phyloP scores from a whole-genome alignment of 202 grass and related monocot species.

The Saccharum hybrid region DNA sequence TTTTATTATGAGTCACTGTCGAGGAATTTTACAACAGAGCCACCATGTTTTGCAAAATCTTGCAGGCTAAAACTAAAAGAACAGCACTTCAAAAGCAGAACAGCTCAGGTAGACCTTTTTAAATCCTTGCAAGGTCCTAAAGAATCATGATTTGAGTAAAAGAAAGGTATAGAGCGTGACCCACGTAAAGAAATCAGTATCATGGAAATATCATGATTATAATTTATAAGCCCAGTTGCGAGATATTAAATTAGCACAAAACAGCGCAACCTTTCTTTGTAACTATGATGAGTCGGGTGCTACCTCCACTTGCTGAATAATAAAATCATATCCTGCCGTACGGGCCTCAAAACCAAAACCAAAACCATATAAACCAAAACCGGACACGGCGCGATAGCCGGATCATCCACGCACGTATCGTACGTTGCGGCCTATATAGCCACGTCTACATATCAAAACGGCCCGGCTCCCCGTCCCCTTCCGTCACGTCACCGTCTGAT shows the following conservation, averaged over 20 bases:
- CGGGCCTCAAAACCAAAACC: not conserved
- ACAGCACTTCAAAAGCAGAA: not conserved
- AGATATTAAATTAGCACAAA: not conserved
- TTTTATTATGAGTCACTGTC: not conserved
- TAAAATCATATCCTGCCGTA: not conserved
- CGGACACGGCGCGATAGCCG: constrained; percentile 14
- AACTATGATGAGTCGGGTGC: too few relatives aligned
- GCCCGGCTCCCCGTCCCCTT: not conserved
- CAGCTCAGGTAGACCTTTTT: not conserved
- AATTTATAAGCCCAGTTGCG: not conserved
- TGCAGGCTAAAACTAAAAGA: not conserved
- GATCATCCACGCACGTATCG: constrained; percentile 10
- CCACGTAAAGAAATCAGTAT: not conserved
- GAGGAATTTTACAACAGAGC: not conserved
- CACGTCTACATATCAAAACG: constrained; percentile 13
- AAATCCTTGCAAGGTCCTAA: not conserved
- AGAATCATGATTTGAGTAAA: not conserved
- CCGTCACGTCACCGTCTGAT: constrained; percentile 8
- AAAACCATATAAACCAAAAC: not conserved
- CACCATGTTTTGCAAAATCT: not conserved
- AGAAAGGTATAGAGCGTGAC: not conserved
- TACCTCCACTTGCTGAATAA: not conserved
- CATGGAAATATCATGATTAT: not conserved
- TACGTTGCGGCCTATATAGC: constrained; percentile 30
- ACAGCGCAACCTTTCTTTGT: not conserved